Evolutionary conservation across 345 rosid species (phyloP).

Genomic region (Linum tenue): DNA sequence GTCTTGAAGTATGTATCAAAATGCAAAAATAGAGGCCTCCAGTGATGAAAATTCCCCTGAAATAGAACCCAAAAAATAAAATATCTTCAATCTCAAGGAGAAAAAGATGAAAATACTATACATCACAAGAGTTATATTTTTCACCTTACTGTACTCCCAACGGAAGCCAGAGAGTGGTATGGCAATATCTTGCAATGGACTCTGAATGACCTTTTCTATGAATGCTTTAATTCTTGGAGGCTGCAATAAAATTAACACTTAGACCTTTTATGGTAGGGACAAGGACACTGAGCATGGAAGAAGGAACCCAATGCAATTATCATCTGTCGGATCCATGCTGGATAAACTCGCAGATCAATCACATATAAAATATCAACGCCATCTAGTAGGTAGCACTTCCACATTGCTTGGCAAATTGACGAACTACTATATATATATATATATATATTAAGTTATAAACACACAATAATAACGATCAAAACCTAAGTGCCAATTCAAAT

Average conservation of each 20-base stretch:
- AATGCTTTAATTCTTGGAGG: slow-evolving; percentile 81
- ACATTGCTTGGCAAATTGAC: background rate
- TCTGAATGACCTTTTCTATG: slow-evolving; percentile 89
- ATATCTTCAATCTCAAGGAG: slow-evolving; percentile 13
- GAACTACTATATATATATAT: background rate
- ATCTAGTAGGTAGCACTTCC: background rate
- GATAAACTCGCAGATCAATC: background rate
- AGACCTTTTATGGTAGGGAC: background rate
- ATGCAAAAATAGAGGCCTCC: slow-evolving; percentile 90
- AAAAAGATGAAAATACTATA: background rate
- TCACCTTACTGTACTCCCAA: slow-evolving; percentile 90
- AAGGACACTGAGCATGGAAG: background rate
- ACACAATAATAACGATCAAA: background rate
- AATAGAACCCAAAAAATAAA: slow-evolving; percentile 17
- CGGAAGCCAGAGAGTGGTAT: slow-evolving; percentile 92
- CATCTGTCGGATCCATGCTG: background rate
- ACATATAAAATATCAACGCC: background rate
- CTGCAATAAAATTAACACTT: slow-evolving; percentile 28
- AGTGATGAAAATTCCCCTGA: slow-evolving; percentile 96
- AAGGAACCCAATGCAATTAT: background rate
- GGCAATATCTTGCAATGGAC: slow-evolving; percentile 93
- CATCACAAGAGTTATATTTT: slow-evolving; percentile 1
- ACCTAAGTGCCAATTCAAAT: too few species aligned
- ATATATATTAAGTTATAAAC: background rate
- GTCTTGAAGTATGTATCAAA: slow-evolving; percentile 89